Conservation (phyloP, 768 basidiomycete genomes). For the Cystofilobasidium bisporidii region DNA sequence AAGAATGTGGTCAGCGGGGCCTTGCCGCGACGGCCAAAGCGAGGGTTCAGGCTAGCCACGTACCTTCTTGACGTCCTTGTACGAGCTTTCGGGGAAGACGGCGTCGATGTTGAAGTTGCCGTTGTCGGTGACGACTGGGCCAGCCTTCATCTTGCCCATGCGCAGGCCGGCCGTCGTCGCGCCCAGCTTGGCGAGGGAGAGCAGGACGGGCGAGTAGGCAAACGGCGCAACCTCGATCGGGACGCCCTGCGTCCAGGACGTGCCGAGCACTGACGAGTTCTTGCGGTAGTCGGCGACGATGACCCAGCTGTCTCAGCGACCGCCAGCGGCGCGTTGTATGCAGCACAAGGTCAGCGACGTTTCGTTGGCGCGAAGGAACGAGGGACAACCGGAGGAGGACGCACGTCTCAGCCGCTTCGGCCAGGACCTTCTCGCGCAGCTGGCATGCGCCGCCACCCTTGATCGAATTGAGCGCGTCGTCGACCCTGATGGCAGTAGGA, state of each 20-base stretch:
- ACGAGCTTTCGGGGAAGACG: conserved; percentile 62
- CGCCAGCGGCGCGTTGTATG: no score
- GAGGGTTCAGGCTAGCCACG: conserved; percentile 23
- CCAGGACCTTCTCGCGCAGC: conserved; percentile 90
- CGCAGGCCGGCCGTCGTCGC: conserved; percentile 55
- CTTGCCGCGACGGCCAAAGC: background rate
- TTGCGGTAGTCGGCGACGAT: conserved; percentile 94
- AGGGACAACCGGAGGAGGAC: no score
- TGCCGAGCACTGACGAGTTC: conserved; percentile 70
- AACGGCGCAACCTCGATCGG: conserved; percentile 96
- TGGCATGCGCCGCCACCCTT: conserved; percentile 69
- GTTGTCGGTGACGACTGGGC: conserved; percentile 93
- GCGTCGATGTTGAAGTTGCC: conserved; percentile 98
- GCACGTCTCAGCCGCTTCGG: conserved; percentile 82
- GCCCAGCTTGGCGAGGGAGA: conserved; percentile 35
- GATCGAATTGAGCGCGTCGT: conserved; percentile 76
- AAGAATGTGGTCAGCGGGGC: background rate
- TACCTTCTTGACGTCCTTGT: conserved; percentile 59
- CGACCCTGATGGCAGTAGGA: conserved; percentile 52
- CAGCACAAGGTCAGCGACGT: no score
- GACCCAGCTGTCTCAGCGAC: conserved; percentile 72
- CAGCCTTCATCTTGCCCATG: conserved; percentile 65
- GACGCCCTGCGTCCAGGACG: conserved; percentile 66
- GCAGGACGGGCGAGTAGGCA: conserved; percentile 57
- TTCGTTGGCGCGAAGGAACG: no score